A percentile compares a stretch with the other conserved stretches of the same genome.
Evolutionary conservation across 345 rosid genomes (phyloP).

Genomic region (Eucalyptus pumila): DNA sequence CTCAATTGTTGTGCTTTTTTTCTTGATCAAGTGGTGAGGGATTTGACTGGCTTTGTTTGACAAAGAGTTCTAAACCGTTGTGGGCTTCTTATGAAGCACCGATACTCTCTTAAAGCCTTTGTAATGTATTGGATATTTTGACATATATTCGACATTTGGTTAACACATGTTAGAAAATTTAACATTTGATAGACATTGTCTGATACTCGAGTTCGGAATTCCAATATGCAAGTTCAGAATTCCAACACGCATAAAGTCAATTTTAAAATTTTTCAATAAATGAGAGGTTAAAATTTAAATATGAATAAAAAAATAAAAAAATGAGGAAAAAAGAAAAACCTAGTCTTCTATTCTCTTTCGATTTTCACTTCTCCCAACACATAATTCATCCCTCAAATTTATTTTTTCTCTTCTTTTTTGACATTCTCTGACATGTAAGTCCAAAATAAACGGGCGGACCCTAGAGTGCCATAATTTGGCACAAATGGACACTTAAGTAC

Average conservation of each 20-base stretch:
- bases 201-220: accelerated
- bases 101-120: accelerated
- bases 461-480: no score
- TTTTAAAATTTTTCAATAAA: no score
- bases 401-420: no score
- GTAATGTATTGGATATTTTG: accelerated
- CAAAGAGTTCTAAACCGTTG: neutral
- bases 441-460: no score
- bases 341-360: accelerated
- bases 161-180: accelerated
- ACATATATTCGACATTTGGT: accelerated
- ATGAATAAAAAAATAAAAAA: no score
- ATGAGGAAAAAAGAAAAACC: no score
- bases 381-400: no score
- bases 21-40: neutral
- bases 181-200: accelerated
- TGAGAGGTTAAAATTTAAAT: no score
- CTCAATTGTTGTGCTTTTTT: neutral
- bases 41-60: neutral
- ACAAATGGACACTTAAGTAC: no score
- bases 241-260: accelerated
- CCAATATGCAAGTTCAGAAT: accelerated
- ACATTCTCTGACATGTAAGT: accelerated
- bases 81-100: neutral
- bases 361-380: no score